phyloP scores from a whole-genome alignment of 148 eudicot genomes.

The Camellia lanceoleosa region DNA sequence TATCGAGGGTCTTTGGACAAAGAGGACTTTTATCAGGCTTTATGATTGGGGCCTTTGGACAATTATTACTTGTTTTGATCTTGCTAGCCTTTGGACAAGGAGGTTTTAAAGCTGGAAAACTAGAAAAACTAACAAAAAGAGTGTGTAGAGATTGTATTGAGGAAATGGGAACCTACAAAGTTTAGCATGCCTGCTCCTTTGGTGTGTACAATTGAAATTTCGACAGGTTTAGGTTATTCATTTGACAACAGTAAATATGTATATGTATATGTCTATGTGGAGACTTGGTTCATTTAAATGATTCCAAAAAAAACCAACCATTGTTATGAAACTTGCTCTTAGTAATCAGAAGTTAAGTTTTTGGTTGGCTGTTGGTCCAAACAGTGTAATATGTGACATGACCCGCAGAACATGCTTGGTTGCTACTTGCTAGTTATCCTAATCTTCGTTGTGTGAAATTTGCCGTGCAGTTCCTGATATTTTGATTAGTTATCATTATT shows the following conservation, averaged over 20 bases:
- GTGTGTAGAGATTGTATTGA: neutral
- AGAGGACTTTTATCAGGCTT: too few species aligned
- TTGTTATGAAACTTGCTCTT: neutral
- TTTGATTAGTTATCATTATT: too few species aligned
- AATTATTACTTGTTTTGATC: too few species aligned
- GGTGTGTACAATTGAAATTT: too few species aligned
- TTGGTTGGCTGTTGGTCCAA: conserved; percentile 1
- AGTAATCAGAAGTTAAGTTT: neutral
- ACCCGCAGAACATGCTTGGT: neutral
- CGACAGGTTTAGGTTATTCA: neutral
- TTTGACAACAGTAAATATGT: neutral
- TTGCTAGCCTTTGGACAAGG: too few species aligned
- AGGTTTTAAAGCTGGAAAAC: neutral
- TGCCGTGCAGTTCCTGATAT: neutral
- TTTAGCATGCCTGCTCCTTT: neutral
- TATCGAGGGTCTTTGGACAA: too few species aligned
- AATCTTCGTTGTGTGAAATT: neutral
- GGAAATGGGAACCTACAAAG: neutral
- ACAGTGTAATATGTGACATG: neutral
- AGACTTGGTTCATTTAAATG: neutral
- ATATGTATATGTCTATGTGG: neutral
- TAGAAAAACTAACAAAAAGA: neutral
- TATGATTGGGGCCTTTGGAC: too few species aligned
- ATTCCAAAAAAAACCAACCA: neutral
- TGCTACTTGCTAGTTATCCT: neutral